Evolutionary conservation across 176 grass and related monocot species (phyloP), one percentile per base, ranked within the genome.

Genomic region (Rhynchospora breviuscula): DNA sequence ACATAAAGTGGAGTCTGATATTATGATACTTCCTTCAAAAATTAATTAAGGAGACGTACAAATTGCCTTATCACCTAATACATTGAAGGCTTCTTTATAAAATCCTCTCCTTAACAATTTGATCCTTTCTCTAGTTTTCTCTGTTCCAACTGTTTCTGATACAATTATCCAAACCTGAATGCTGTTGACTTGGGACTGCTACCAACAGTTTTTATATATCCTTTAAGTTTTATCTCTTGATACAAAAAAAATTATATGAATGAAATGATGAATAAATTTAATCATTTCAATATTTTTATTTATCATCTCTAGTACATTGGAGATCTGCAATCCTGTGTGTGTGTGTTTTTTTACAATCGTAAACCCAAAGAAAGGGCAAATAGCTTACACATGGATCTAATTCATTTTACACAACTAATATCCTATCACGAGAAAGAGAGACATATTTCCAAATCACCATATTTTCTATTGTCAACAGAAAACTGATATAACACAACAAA

Each of bases 261-360:
- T 19, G 2, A 15, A 53, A 11, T 12, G 7, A 53, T 7, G 52
- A 22, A 10, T 29, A 75, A 51, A 26, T 75, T 21, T 49, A 19
- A 75, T 75, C 11, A 52, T 51, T 75, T 47, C 6, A 75, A 75
- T 75, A 75, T 31, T 25, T 67, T 49, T 62, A 62, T 81, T 62
- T 8, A 63, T 40, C 58, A 44, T 22, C 19, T 19, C 22, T 13
- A 54, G 21, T 18, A 4, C 48, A 68, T 25, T 52, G 44, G 11
- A 48, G 26, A 68, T 49, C 44, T 82, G 54, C 67, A 48, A 52
- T 54, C 18, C 10, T 66, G 33, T 53, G 44, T 52, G 23, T 67
- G 3, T 26, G 13, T 82, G 35, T 33, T 64, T 13, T 64, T 13
- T 80, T 63, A 56, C 67, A 71, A 71, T 71, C 18, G 19, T 19